Conservation (phyloP, 2,329 filamentous ascomycete species). For the Mollisia scopiformis region DNA sequence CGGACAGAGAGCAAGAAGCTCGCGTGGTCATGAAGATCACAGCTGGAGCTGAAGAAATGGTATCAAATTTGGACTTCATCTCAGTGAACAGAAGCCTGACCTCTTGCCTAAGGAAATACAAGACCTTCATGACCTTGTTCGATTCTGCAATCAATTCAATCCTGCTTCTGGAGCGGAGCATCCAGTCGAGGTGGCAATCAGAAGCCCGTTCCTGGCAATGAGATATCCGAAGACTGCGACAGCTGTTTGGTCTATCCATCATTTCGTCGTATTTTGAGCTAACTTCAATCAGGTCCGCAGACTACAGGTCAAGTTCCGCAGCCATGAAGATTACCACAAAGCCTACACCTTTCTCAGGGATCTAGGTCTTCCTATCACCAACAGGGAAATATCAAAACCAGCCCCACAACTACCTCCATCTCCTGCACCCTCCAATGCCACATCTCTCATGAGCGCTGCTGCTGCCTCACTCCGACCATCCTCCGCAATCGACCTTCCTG, state of each 20-base stretch:
- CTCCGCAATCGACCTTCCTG: conserved; percentile 1
- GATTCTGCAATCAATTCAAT: conserved; percentile 20
- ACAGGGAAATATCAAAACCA: conserved; percentile 13
- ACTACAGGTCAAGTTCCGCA: conserved; percentile 47
- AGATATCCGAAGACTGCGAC: conserved; percentile 35
- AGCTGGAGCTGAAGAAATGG: conserved; percentile 44
- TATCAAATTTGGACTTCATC: conserved; percentile 28
- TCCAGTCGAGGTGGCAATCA: conserved; percentile 38
- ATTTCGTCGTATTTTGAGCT: background rate
- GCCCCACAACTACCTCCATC: conserved; percentile 2
- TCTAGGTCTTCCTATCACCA: conserved; percentile 38
- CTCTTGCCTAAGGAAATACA: conserved; percentile 32
- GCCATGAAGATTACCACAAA: conserved; percentile 38
- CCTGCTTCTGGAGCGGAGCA: conserved; percentile 23
- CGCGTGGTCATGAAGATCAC: conserved; percentile 41
- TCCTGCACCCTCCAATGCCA: conserved; percentile 9
- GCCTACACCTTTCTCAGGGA: conserved; percentile 32
- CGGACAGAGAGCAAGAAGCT: conserved; percentile 22
- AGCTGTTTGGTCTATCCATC: conserved; percentile 24
- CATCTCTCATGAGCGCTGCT: conserved; percentile 3
- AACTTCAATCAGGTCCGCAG: conserved; percentile 40
- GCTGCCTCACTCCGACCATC: conserved; percentile 8
- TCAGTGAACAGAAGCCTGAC: conserved; percentile 3
- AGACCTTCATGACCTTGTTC: conserved; percentile 31
- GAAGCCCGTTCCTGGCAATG: conserved; percentile 38